Base-by-base conservation (phyloP, 176 grass and related monocot species). In the Calamus simplicifolius region DNA sequence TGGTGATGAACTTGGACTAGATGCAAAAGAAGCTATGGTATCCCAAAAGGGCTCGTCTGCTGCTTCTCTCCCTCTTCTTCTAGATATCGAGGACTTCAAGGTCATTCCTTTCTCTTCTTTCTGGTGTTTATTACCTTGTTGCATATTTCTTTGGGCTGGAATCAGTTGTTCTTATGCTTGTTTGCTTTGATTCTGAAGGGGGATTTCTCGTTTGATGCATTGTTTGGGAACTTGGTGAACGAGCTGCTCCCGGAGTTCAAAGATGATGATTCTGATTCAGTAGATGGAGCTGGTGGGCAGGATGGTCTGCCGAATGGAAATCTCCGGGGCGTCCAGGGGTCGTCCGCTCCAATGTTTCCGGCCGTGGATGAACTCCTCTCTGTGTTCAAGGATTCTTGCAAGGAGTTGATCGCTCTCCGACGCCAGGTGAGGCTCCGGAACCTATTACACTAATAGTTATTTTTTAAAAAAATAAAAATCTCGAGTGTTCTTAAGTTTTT, bases 61-160 rank as follows among this genome's bases (percentile, higher is more conserved):
- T 25, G 66, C 79, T 18, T 73, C 88, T 5, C 84, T 92, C 52
- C 93, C 93, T 25, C 88, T 98, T 59, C 88, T 79, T 61, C 81
- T 98, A 19, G 84, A 98, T 58, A 70, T 98, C 53, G 93, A 98
- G 53, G 93, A 98, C 73, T 98, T 98, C 84, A 98, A 98, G 87
- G 92, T 88, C 19, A 49, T 19, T n/a, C 59, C 19, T 8, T 18
- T 18, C 19, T 12, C 49, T 5, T 62, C 29, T 14, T 52, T 8
- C 25, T 29, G 4, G 13, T 55, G 28, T 35, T 54, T n/a, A 29
- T 25, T 28, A 54, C 23, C 48, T 31, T 31, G 27, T 48, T 17
- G 21, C 25, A 27, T 69, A 56, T 48, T 52, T 52, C 2, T 13
- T n/a, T 48, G 18, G 27, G 29, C 54, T 54, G 29, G 1, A 18